phyloP scores from a whole-genome alignment of 2,329 filamentous ascomycete species.

The Scedosporium aurantiacum region DNA sequence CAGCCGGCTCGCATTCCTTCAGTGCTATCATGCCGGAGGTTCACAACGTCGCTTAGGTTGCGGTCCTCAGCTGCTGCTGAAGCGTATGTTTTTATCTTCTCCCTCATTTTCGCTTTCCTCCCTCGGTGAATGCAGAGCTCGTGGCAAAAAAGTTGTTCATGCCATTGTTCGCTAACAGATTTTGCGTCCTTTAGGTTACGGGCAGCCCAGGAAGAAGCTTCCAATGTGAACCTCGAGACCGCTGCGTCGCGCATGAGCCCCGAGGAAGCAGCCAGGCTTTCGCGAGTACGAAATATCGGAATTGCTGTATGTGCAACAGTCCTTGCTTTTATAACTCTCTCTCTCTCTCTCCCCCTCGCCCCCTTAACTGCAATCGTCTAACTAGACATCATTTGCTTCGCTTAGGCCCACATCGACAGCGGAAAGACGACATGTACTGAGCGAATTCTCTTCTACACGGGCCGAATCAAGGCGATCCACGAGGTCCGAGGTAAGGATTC shows the following conservation, averaged over 20 bases:
- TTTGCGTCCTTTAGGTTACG: slow-evolving; percentile 24
- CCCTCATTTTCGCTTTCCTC: not conserved
- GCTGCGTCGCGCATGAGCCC: slow-evolving; percentile 72
- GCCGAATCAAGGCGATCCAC: slow-evolving; percentile 92
- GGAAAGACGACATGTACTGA: slow-evolving; percentile 96
- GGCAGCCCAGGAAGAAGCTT: slow-evolving; percentile 42
- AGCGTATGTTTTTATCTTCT: slow-evolving; percentile 20
- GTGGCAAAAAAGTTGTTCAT: too few relatives aligned
- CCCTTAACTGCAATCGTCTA: not conserved
- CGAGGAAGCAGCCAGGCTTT: slow-evolving; percentile 65
- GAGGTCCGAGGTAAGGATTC: slow-evolving; percentile 92
- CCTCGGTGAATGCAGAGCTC: slow-evolving; percentile 10
- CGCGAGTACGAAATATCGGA: slow-evolving; percentile 87
- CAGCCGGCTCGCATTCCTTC: not conserved
- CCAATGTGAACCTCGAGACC: slow-evolving; percentile 41
- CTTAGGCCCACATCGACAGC: slow-evolving; percentile 89
- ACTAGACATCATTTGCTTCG: not conserved
- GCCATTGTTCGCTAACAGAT: not conserved
- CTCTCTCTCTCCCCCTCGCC: not conserved
- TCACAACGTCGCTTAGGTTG: slow-evolving; percentile 6
- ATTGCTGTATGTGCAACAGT: slow-evolving; percentile 60
- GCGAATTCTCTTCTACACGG: slow-evolving; percentile 95
- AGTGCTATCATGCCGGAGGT: slow-evolving; percentile 5
- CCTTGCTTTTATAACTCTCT: not conserved
- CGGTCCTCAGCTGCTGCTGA: slow-evolving; percentile 20